These are phyloP conservation scores for Stagonosporopsis chrysanthemi DNA, from an alignment of 2,329 filamentous ascomycete genomes.

Conservation along the genomic window DNA sequence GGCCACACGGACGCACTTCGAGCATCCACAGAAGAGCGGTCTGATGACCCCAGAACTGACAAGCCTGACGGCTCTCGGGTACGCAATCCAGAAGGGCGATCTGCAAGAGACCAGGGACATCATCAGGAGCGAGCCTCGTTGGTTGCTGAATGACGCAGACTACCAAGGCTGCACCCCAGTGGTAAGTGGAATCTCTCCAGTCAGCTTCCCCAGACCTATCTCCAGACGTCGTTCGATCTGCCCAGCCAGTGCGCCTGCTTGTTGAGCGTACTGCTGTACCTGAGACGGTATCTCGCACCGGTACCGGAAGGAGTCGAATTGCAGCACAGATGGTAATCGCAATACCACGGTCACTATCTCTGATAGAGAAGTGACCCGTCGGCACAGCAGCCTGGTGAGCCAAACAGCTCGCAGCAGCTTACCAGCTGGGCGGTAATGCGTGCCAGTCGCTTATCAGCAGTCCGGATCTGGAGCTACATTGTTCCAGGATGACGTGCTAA, in stretches of 20 bases:
- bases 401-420: constrained; percentile 32
- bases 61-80: constrained; percentile 78
- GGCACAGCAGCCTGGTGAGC: constrained; percentile 29
- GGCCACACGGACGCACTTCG: constrained; percentile 74
- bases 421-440: constrained; percentile 33
- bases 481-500: constrained; percentile 32
- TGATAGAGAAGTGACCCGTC: constrained; percentile 41
- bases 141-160: constrained; percentile 76
- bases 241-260: constrained; percentile 11
- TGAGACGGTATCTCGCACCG: constrained; percentile 23
- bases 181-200: constrained; percentile 47
- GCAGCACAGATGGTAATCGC: constrained; percentile 24
- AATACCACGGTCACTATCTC: constrained; percentile 34
- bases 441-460: constrained; percentile 35
- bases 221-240: constrained; percentile 25
- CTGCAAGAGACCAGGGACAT: constrained; percentile 70
- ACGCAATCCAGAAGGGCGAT: constrained; percentile 78
- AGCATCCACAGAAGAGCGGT: constrained; percentile 71
- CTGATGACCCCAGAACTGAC: constrained; percentile 64
- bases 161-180: constrained; percentile 79
- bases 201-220: constrained; percentile 37
- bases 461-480: constrained; percentile 36
- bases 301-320: constrained; percentile 34
- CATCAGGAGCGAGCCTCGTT: constrained; percentile 69
- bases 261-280: constrained; percentile 14